Conservation (phyloP, 2,329 filamentous ascomycete genomes). For the Cladophialophora yegresii region DNA sequence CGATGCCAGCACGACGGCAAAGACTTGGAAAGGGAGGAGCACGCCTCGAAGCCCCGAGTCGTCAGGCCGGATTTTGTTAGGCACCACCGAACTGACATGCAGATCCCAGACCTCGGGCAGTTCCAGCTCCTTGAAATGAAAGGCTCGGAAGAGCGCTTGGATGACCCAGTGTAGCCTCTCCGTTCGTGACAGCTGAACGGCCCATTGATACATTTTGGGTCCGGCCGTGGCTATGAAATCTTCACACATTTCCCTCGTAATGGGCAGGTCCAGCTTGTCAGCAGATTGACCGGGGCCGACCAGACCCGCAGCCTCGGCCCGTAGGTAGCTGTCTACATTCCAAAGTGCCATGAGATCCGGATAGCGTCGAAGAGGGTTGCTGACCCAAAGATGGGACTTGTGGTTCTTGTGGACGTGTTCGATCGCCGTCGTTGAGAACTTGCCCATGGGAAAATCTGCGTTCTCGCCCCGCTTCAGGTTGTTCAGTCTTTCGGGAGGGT, state of each 20-base stretch:
- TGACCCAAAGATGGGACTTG: slow-evolving; percentile 59
- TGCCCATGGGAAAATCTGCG: slow-evolving; percentile 38
- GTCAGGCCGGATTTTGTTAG: slow-evolving; percentile 8
- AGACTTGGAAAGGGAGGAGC: slow-evolving; percentile 26
- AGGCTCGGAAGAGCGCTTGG: slow-evolving; percentile 60
- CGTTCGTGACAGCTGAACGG: slow-evolving; percentile 2
- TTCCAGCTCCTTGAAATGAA: slow-evolving; percentile 56
- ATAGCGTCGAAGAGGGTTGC: slow-evolving; percentile 63
- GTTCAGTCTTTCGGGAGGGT: slow-evolving; percentile 44
- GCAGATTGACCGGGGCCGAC: slow-evolving; percentile 3
- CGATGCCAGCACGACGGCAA: slow-evolving; percentile 6
- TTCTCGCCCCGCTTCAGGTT: slow-evolving; percentile 37
- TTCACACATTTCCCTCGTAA: slow-evolving; percentile 52
- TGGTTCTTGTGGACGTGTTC: slow-evolving; percentile 54
- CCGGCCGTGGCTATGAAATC: slow-evolving; percentile 49
- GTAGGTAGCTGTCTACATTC: slow-evolving; percentile 64
- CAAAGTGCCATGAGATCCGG: slow-evolving; percentile 64
- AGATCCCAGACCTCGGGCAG: slow-evolving; percentile 49
- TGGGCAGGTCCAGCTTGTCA: slow-evolving; percentile 49
- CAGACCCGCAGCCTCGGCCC: slow-evolving; percentile 55
- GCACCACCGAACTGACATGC: slow-evolving; percentile 12
- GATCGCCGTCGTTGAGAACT: slow-evolving; percentile 48
- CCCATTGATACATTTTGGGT: slow-evolving; percentile 41
- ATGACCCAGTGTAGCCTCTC: slow-evolving; percentile 51
- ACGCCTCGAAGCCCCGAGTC: slow-evolving; percentile 24